Evolutionary conservation across 805 yeast species (phyloP), one percentile per base, ranked within the genome.

Genomic region (Myxozyma mucilagina): DNA sequence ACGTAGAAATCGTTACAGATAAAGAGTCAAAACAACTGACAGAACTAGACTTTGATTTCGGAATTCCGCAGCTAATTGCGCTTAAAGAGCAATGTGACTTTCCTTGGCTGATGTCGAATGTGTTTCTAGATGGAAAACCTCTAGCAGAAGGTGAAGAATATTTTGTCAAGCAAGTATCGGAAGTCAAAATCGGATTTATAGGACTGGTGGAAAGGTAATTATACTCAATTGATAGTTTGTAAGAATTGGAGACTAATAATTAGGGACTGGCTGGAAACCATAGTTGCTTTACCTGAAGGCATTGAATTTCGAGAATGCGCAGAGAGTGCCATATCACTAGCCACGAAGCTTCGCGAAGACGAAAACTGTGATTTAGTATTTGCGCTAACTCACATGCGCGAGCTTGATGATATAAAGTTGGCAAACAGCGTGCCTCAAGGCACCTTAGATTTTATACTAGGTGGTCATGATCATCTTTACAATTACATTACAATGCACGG

Each of bases 351-450:
- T 20, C 63, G 69, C 14, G 39, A 56, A 4, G 64, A 64, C 29
- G 41, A 57, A 29, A 31, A 45, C 11, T 67, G 69, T 47, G 69
- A 67, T 41, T 50, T 67, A 16, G 66, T 67, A 9, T 35, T 67
- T 32, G 69, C 68, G 14, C 13, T 67, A 20, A 66, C 69, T 3
- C 69, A 67, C 36, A 67, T 67, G 69, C 65, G 69, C 13, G 69
- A 67, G 45, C 69, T 63, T 9, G 63, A 64, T 45, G 67, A 67
- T 45, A 44, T 67, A 13, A 47, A 56, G 20, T 57, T 67, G 18
- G 69, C 68, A 14, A 20, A 50, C 32, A 34, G 20, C 2, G 38
- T 67, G 3, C 69, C 69, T 3, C 48, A 53, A 16, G 68, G 67
- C 6, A 53, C 68, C 10, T 34, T 66, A 14, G 69, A 67, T 48